A percentile compares a stretch with the other conserved stretches of the same genome.
Conservation (phyloP, 208 protist species). For the Leishmania arabica region DNA sequence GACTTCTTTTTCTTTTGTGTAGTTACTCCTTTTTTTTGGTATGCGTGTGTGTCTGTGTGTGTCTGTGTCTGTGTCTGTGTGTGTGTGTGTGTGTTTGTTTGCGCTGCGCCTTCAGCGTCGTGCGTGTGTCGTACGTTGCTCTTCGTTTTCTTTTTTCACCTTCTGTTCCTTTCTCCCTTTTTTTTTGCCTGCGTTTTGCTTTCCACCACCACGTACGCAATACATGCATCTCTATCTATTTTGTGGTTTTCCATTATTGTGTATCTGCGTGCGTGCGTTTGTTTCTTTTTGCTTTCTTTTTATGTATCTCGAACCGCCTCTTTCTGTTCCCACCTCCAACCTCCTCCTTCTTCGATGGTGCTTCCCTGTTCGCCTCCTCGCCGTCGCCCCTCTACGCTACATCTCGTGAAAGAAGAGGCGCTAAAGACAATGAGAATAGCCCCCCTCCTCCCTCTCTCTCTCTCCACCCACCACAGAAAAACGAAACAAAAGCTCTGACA, state of each 20-base stretch:
- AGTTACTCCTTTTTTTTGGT: background rate
- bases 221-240: background rate
- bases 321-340: background rate
- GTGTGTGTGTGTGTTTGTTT: no score
- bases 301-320: background rate
- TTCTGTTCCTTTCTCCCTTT: background rate
- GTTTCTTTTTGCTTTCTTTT: background rate
- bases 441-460: no score
- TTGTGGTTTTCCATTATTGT: background rate
- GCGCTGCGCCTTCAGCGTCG: background rate
- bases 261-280: background rate
- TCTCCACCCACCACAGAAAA: no score
- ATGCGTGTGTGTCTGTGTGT: no score
- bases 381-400: background rate
- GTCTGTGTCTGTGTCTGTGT: no score
- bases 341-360: background rate
- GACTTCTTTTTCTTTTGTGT: background rate
- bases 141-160: background rate
- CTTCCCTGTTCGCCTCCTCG: background rate
- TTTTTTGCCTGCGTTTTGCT: background rate
- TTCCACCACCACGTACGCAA: background rate
- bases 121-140: background rate
- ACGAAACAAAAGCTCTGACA: no score
- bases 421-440: no score
- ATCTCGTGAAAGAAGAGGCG: background rate